Evolutionary conservation across 257 asterid genomes (phyloP).

Genomic region (Solanum etuberosum): DNA sequence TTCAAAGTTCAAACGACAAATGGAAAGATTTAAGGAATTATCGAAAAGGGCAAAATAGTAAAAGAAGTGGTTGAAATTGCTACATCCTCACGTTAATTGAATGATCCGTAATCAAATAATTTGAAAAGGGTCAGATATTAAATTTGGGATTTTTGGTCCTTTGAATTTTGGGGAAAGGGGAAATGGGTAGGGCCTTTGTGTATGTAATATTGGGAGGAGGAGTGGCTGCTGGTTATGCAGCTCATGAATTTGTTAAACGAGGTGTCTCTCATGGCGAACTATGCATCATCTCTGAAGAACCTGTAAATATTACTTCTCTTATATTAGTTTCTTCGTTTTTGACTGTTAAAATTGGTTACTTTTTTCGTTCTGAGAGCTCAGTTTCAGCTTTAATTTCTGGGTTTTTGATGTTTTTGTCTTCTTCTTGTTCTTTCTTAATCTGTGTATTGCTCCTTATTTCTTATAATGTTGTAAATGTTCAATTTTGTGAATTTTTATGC

Average conservation of each 20-base stretch:
- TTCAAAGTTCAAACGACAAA: neutral
- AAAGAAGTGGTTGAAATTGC: neutral
- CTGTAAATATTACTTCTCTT: constrained; percentile 22
- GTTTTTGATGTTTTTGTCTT: neutral
- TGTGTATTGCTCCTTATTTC: neutral
- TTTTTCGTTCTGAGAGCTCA: neutral
- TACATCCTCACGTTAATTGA: neutral
- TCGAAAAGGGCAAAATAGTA: neutral
- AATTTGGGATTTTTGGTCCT: neutral
- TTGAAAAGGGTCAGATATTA: neutral
- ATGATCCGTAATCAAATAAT: neutral
- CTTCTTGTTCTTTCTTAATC: neutral
- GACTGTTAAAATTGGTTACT: neutral
- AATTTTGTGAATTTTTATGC: neutral
- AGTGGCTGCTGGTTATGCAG: constrained; percentile 91
- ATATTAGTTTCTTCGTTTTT: neutral
- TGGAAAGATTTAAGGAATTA: neutral
- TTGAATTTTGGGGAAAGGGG: neutral
- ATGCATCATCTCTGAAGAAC: constrained; percentile 91
- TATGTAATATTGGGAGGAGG: constrained; percentile 95
- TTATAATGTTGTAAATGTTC: neutral
- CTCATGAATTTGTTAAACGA: constrained; percentile 68
- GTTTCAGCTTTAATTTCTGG: neutral
- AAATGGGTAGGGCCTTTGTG: constrained; percentile 92
- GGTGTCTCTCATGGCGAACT: constrained; percentile 80